Evolutionary conservation across 2,329 filamentous ascomycete species (phyloP).

Genomic region (Neopestalotiopsis sp.): DNA sequence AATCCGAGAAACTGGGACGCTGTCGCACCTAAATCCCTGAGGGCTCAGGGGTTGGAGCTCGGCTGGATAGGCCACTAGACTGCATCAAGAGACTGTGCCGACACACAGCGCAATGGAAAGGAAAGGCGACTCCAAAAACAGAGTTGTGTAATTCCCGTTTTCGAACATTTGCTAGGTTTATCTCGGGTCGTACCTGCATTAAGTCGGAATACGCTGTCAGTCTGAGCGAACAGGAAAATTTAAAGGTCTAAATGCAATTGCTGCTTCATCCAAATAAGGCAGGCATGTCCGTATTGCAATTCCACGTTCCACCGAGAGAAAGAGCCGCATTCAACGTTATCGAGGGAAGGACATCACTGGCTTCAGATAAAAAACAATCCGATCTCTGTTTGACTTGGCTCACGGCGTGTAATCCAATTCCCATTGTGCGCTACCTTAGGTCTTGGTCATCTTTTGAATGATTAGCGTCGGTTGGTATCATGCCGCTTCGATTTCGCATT

Average conservation of each 20-base stretch:
- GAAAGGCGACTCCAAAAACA: neutral
- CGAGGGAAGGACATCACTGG: neutral
- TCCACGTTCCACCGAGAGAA: neutral
- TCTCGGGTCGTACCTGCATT: neutral
- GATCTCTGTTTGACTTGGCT: no score
- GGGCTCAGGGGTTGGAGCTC: neutral
- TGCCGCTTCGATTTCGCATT: no score
- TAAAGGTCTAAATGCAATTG: no score
- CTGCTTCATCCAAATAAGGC: no score
- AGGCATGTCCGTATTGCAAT: no score
- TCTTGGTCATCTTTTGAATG: no score
- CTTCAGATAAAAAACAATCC: neutral
- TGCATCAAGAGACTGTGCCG: neutral
- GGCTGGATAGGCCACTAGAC: neutral
- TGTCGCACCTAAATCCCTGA: neutral
- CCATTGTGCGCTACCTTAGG: no score
- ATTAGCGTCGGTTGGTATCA: no score
- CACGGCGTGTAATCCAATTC: no score
- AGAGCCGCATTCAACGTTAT: neutral
- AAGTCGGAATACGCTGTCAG: neutral
- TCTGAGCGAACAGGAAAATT: no score
- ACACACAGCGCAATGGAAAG: neutral
- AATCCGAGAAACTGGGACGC: slow-evolving; percentile 3
- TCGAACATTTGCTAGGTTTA: neutral
- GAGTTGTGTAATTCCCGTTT: neutral